Conservation (phyloP, 2,329 filamentous ascomycete species). For the Alternaria dauci region DNA sequence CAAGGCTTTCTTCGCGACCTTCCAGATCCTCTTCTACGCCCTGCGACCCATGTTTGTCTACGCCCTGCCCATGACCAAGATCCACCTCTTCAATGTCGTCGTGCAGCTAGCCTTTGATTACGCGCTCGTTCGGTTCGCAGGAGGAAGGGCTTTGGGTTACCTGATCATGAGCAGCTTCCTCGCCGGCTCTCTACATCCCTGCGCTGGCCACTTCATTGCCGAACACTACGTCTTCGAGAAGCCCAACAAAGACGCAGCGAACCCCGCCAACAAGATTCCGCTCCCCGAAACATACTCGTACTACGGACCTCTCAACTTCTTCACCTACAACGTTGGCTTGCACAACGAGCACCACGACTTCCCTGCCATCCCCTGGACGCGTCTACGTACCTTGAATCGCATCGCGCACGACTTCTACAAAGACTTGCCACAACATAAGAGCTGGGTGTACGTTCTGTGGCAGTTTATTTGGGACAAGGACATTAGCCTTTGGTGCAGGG, state of each 20-base stretch:
- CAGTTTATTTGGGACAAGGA: conserved; percentile 91
- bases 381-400: conserved; percentile 76
- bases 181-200: conserved; percentile 90
- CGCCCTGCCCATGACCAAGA: conserved; percentile 82
- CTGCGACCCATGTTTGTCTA: conserved; percentile 95
- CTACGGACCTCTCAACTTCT: conserved; percentile 88
- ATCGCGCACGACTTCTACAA: conserved; percentile 93
- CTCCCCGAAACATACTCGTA: conserved; percentile 97
- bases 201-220: conserved; percentile 97
- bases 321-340: conserved; percentile 96
- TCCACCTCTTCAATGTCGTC: conserved; percentile 83
- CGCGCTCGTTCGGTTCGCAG: conserved; percentile 68
- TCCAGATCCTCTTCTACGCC: conserved; percentile 99
- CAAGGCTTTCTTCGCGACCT: conserved; percentile 99
- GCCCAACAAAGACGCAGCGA: conserved; percentile 62
- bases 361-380: conserved; percentile 94
- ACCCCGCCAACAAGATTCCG: conserved; percentile 59
- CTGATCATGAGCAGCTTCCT: conserved; percentile 90
- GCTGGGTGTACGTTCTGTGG: conserved; percentile 94
- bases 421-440: conserved; percentile 83
- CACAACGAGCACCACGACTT: conserved; percentile 99
- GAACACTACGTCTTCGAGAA: conserved; percentile 73
- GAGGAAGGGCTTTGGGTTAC: conserved; percentile 76
- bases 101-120: conserved; percentile 82
- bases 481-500: conserved; percentile 88